Conservation (phyloP, 2,329 filamentous ascomycete species). For the Fonsecaea monophora region DNA sequence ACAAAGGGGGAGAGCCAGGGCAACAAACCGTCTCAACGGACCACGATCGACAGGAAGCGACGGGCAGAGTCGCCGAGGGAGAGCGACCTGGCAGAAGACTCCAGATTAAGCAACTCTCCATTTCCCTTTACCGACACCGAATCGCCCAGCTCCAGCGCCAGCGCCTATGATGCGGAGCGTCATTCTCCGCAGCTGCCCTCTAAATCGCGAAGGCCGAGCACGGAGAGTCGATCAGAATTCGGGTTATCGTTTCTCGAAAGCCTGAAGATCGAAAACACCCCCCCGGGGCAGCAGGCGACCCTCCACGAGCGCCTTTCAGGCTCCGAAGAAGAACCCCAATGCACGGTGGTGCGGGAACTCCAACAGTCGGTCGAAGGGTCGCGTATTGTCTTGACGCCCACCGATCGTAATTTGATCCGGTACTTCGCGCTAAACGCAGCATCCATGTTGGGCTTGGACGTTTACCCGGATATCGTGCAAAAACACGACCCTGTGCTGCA, state of each 20-base stretch:
- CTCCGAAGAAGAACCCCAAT: conserved; percentile 10
- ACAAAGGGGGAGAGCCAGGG: conserved; percentile 2
- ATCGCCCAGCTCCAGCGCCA: conserved; percentile 4
- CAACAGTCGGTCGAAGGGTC: conserved; percentile 14
- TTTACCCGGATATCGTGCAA: conserved; percentile 26
- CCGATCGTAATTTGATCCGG: conserved; percentile 27
- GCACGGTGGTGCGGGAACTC: conserved; percentile 14
- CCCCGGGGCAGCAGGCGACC: conserved; percentile 2
- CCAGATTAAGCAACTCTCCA: conserved; percentile 15
- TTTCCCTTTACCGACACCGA: conserved; percentile 11
- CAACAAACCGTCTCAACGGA: conserved; percentile 16
- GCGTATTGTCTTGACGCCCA: conserved; percentile 12
- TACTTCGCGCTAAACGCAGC: conserved; percentile 32
- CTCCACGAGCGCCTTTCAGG: background rate
- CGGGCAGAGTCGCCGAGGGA: conserved; percentile 1
- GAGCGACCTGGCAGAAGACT: background rate
- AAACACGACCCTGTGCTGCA: conserved; percentile 27
- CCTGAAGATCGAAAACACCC: conserved; percentile 22
- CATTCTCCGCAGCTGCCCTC: conserved; percentile 2
- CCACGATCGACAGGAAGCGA: background rate
- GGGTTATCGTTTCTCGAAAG: conserved; percentile 23
- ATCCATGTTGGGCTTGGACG: conserved; percentile 28
- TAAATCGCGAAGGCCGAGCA: conserved; percentile 13
- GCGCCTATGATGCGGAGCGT: background rate
- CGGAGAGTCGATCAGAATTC: conserved; percentile 27